Percentiles rank a stretch among this genome's conserved stretches.
phyloP scores from a whole-genome alignment of 495 filamentous ascomycete genomes.

The Collariella sp. region DNA sequence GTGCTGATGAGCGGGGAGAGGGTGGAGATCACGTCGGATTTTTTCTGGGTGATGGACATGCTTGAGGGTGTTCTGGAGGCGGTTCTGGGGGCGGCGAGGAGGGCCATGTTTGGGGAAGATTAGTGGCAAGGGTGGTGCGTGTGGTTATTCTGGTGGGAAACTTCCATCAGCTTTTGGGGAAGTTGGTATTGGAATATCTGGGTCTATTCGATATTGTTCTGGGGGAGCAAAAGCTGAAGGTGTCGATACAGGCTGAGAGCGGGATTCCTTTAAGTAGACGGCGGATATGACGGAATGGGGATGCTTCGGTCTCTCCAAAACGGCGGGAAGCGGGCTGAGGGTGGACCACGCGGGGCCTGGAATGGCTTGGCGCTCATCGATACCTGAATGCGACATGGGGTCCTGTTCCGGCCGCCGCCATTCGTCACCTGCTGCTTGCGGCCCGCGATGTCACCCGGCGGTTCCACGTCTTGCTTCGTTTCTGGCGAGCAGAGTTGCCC shows the following conservation, averaged over 20 bases:
- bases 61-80: constrained; percentile 17
- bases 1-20: constrained; percentile 21
- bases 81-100: constrained; percentile 28
- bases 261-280: background rate
- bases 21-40: constrained; percentile 15
- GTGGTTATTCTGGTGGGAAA: background rate
- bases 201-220: background rate
- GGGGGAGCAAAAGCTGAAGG: background rate
- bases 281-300: background rate
- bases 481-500: background rate
- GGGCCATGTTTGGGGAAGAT: constrained; percentile 15
- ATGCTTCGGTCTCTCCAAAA: background rate
- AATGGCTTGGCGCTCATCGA: constrained; percentile 20
- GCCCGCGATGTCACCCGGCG: constrained; percentile 3
- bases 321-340: background rate
- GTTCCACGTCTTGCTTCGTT: constrained; percentile 1
- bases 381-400: constrained; percentile 10
- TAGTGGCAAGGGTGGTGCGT: background rate
- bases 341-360: constrained; percentile 4
- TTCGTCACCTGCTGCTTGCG: background rate
- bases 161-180: background rate
- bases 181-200: background rate
- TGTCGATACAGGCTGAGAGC: background rate
- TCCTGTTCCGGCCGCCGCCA: background rate
- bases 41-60: too few species aligned